Conservation (phyloP, 352 stramenopile genomes). For the Halophytophthora polymorphica region DNA sequence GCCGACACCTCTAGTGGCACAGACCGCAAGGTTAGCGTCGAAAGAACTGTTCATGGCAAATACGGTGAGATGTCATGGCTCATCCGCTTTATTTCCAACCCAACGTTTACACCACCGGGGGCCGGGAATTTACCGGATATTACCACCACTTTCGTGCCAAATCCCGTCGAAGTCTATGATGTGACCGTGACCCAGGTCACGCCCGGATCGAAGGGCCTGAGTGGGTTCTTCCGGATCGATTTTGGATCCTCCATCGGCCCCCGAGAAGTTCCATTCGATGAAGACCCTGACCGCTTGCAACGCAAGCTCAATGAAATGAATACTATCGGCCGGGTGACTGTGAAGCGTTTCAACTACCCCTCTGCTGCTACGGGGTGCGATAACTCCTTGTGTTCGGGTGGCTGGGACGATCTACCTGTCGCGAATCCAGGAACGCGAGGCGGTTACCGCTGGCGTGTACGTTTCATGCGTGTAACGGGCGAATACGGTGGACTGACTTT, state of each 20-base stretch:
- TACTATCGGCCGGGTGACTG: constrained; percentile 88
- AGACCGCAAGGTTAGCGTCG: constrained; percentile 73
- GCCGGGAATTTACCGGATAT: constrained; percentile 87
- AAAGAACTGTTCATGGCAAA: constrained; percentile 90
- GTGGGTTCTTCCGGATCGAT: constrained; percentile 89
- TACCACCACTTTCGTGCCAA: constrained; percentile 30
- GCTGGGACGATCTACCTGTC: constrained; percentile 89
- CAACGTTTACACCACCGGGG: constrained; percentile 83
- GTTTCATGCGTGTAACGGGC: constrained; percentile 71
- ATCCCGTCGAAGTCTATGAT: constrained; percentile 12
- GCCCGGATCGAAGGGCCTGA: constrained; percentile 84
- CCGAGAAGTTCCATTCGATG: constrained; percentile 85
- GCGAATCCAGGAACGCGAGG: constrained; percentile 67
- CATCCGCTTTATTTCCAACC: constrained; percentile 94
- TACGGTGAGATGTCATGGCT: constrained; percentile 94
- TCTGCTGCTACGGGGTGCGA: constrained; percentile 55
- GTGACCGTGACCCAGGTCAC: constrained; percentile 86
- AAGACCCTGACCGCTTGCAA: constrained; percentile 77
- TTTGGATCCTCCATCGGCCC: constrained; percentile 81
- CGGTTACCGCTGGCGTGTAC: constrained; percentile 75
- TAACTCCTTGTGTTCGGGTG: constrained; percentile 65
- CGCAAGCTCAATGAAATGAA: constrained; percentile 95
- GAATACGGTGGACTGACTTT: constrained; percentile 73
- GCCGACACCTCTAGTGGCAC: constrained; percentile 33
- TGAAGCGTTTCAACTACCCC: constrained; percentile 89